These are phyloP conservation scores for Candida awuae DNA, from an alignment of 805 yeast genomes.

Conservation along the genomic window DNA sequence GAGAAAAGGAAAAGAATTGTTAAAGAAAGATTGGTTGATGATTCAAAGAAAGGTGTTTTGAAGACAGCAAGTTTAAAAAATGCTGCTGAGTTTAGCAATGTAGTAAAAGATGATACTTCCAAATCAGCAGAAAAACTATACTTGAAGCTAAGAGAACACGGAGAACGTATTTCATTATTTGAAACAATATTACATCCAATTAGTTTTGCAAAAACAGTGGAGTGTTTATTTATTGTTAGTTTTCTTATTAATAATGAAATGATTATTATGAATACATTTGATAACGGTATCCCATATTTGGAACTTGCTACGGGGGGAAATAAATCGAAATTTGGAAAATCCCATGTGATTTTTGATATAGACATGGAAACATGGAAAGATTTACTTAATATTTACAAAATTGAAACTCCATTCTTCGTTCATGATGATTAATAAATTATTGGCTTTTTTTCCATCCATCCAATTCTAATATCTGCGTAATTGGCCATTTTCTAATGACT, in stretches of 20 bases:
- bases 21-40: conserved; percentile 35
- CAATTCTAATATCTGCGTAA: conserved; percentile 40
- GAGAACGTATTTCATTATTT: conserved; percentile 46
- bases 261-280: conserved; percentile 45
- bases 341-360: conserved; percentile 68
- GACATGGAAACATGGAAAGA: conserved; percentile 60
- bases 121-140: conserved; percentile 52
- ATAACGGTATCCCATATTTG: conserved; percentile 31
- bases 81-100: conserved; percentile 41
- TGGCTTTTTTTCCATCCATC: conserved; percentile 41
- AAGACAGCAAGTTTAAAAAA: conserved; percentile 32
- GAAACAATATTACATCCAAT: conserved; percentile 65
- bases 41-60: conserved; percentile 31
- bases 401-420: conserved; percentile 41
- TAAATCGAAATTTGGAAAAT: conserved; percentile 18
- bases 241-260: conserved; percentile 71
- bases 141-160: conserved; percentile 19
- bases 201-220: conserved; percentile 72
- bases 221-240: conserved; percentile 75
- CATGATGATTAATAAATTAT: conserved; percentile 1
- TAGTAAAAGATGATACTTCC: conserved; percentile 51
- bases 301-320: conserved; percentile 21
- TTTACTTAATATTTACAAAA: conserved; percentile 45
- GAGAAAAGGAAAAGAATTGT: conserved; percentile 40
- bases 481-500: conserved; percentile 83